phyloP scores from a whole-genome alignment of 192 early-diverging fungal species.

The Backusella tuberculispora region DNA sequence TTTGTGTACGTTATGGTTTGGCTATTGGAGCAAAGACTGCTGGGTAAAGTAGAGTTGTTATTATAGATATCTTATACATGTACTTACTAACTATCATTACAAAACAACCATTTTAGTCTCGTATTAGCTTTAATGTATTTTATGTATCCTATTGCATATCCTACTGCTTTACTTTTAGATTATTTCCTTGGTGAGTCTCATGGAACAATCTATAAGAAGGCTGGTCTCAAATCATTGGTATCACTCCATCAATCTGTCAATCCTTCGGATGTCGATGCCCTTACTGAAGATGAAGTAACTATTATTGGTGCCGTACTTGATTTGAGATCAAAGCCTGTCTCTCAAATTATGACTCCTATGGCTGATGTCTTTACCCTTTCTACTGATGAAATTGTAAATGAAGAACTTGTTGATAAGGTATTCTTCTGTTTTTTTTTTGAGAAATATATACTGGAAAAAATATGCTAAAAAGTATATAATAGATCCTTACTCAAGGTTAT shows the following conservation, averaged over 20 bases:
- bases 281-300: slow-evolving; percentile 79
- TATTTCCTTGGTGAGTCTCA: slow-evolving; percentile 84
- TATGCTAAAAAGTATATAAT: too few species aligned
- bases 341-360: slow-evolving; percentile 73
- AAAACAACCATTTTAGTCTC: slow-evolving; percentile 39
- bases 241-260: slow-evolving; percentile 71
- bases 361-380: slow-evolving; percentile 71
- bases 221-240: slow-evolving; percentile 78
- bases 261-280: slow-evolving; percentile 57
- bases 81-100: not conserved
- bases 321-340: slow-evolving; percentile 70
- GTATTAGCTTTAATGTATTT: slow-evolving; percentile 70
- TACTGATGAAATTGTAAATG: slow-evolving; percentile 62
- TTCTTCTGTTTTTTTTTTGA: not conserved
- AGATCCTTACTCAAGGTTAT: slow-evolving; percentile 73
- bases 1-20: slow-evolving; percentile 92
- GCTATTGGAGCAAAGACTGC: slow-evolving; percentile 90
- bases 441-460: too few species aligned
- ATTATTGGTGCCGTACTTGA: slow-evolving; percentile 81
- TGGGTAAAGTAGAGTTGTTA: slow-evolving; percentile 35
- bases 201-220: slow-evolving; percentile 86
- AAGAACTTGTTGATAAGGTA: slow-evolving; percentile 53
- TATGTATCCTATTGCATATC: slow-evolving; percentile 79
- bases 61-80: not conserved
- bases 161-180: slow-evolving; percentile 89